Evolutionary conservation across 129 eudicot species (phyloP).

Genomic region (Deinandra increscens): DNA sequence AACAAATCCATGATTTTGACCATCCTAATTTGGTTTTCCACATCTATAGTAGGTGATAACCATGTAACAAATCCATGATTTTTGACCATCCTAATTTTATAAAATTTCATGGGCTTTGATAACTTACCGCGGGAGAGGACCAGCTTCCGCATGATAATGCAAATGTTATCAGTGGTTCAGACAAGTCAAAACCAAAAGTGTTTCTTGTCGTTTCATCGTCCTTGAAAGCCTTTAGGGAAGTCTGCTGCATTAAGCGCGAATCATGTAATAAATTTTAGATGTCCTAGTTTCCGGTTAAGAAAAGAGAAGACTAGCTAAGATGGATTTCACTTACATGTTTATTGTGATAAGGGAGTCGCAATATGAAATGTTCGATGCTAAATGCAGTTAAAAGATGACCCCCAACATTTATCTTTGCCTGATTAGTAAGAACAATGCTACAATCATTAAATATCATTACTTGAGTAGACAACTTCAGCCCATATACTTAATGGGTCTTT

Average conservation of each 20-base stretch:
- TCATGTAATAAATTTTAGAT: constrained; percentile 7
- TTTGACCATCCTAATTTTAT: neutral
- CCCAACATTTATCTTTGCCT: constrained; percentile 71
- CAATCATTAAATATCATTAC: constrained; percentile 10
- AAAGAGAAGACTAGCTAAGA: neutral
- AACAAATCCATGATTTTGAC: too few species aligned
- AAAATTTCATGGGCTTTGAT: neutral
- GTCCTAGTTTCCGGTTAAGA: constrained; percentile 1
- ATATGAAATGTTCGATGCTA: constrained; percentile 76
- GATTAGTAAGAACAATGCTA: constrained; percentile 8
- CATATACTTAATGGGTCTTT: constrained; percentile 1
- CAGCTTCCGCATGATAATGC: constrained; percentile 95
- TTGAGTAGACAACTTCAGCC: neutral
- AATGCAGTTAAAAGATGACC: constrained; percentile 73
- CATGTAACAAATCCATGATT: neutral
- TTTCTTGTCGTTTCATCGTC: constrained; percentile 57
- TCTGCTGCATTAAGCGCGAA: constrained; percentile 36
- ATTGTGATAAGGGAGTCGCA: constrained; percentile 71
- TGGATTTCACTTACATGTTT: constrained; percentile 50
- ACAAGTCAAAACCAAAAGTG: constrained; percentile 66
- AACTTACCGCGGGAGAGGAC: constrained; percentile 96
- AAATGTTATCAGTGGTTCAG: constrained; percentile 80
- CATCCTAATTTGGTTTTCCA: too few species aligned
- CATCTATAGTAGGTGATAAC: neutral
- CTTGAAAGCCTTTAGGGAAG: constrained; percentile 49